These are phyloP conservation scores for Fusarium sp. DNA, from an alignment of 2,329 filamentous ascomycete species.

Conservation along the genomic window DNA sequence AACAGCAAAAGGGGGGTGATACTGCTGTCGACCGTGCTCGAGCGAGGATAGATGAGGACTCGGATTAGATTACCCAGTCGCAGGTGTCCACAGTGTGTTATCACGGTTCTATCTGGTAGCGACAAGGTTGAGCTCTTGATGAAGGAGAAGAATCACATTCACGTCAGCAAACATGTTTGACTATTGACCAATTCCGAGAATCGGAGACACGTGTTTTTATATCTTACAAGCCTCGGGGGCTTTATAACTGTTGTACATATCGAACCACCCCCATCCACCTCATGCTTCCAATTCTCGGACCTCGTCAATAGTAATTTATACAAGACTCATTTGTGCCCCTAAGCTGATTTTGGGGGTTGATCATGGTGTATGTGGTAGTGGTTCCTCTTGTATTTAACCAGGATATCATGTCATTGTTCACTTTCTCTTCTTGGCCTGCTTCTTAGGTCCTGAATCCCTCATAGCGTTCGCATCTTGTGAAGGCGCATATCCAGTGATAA, in stretches of 20 bases:
- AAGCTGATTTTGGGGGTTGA: neutral
- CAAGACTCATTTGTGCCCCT: constrained; percentile 33
- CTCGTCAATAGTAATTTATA: constrained; percentile 33
- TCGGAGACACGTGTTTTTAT: constrained; percentile 47
- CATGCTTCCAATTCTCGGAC: constrained; percentile 24
- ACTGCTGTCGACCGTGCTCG: constrained; percentile 70
- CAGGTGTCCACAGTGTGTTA: constrained; percentile 15
- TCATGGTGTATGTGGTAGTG: neutral
- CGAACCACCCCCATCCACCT: constrained; percentile 41
- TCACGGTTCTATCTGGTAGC: constrained; percentile 25
- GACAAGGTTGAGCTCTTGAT: constrained; percentile 7
- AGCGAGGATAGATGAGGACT: constrained; percentile 70
- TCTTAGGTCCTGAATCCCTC: constrained; percentile 54
- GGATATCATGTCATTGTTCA: constrained; percentile 43
- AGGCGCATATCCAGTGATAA: constrained; percentile 63
- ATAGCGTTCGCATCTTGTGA: constrained; percentile 49
- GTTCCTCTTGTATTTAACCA: neutral
- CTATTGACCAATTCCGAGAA: constrained; percentile 37
- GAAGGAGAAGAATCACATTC: constrained; percentile 14
- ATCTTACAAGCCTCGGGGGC: constrained; percentile 51
- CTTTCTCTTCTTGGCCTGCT: constrained; percentile 61
- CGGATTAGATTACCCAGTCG: constrained; percentile 57
- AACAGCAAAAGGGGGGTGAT: constrained; percentile 62
- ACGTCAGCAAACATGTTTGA: constrained; percentile 25
- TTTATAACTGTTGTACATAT: constrained; percentile 50